These are phyloP conservation scores for Chrysanthemum seticuspe DNA, from an alignment of 129 eudicot species.

Conservation along the genomic window DNA sequence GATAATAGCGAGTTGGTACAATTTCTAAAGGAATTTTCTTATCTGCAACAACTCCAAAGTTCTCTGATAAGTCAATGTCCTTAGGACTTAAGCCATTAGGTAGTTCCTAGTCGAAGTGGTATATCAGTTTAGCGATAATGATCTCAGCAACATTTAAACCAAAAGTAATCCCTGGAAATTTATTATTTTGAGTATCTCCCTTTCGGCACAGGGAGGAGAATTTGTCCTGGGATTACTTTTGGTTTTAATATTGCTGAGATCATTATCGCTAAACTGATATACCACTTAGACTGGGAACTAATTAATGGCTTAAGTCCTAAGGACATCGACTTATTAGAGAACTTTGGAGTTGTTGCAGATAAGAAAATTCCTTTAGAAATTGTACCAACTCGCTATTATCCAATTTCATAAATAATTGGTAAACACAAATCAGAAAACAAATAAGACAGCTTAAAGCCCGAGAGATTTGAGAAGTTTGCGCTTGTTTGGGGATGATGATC, in stretches of 20 bases:
- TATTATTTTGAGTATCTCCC: too few relatives aligned
- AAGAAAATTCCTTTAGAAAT: slow-evolving; percentile 14
- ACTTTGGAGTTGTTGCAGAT: slow-evolving; percentile 3
- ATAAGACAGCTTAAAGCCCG: background rate
- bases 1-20: background rate
- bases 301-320: slow-evolving; percentile 11
- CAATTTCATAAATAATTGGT: background rate
- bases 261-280: slow-evolving; percentile 15
- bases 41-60: slow-evolving; percentile 3
- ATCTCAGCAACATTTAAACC: slow-evolving; percentile 13
- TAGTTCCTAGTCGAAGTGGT: slow-evolving; percentile 20
- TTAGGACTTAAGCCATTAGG: slow-evolving; percentile 14
- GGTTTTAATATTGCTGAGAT: slow-evolving; percentile 12
- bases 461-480: background rate
- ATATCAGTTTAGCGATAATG: slow-evolving; percentile 15
- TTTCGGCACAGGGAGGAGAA: background rate
- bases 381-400: background rate
- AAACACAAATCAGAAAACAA: too few relatives aligned
- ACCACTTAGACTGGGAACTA: slow-evolving; percentile 21
- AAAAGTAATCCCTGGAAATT: slow-evolving; percentile 8
- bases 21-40: slow-evolving; percentile 14
- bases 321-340: slow-evolving; percentile 14
- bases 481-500: slow-evolving; percentile 14
- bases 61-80: slow-evolving; percentile 14
- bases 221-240: slow-evolving; percentile 6